Evolutionary conservation across 2,329 filamentous ascomycete genomes (phyloP), one percentile per base, ranked within the genome.

Genomic region (Fusarium begoniae): DNA sequence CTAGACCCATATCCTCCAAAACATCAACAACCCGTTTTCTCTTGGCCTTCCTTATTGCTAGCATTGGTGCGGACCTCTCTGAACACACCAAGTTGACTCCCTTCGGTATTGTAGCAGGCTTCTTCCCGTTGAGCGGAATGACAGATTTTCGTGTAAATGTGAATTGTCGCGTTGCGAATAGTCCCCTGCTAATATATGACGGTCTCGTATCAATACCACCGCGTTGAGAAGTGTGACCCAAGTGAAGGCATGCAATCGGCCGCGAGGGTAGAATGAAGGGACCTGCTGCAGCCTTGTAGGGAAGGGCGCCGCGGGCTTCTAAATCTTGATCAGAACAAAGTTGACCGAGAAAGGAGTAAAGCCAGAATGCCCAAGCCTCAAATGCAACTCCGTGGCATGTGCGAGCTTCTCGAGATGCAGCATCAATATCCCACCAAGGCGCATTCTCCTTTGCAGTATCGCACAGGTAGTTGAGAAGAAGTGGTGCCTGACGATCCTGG

Each of bases 351-450:
- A 84, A 79, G 10, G 82, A 79, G 68, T 83, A 83, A 8, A 84
- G 73, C 83, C 84, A 85, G 54, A 85, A 85, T 2, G 81, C 82
- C 82, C 83, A 84, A 4, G 79, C 68, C 64, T 84, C 83, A 41
- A 84, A 84, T 4, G 81, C 78, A 8, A 80, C 75, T 3, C 77
- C 79, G 43, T 83, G 81, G 37, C 83, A 84, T 10, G 78, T 79
- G 20, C 77, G 69, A 22, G 75, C 73, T n/a, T 80, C 75, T 40
- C 74, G 77, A 18, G 66, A 73, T 22, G 77, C 75, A 12, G 81
- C 78, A 26, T 80, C 79, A 6, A 73, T 75, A 47, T 81, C 76
- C 78, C 81, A 82, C 6, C 78, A 74, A 8, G 78, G 79, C 17
- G 76, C 67, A 15, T 76, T 77, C 18, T 76, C 76, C 61, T 81